These are phyloP conservation scores for Dothideomycetes sp. DNA, from an alignment of 2,329 filamentous ascomycete genomes.

Conservation along the genomic window DNA sequence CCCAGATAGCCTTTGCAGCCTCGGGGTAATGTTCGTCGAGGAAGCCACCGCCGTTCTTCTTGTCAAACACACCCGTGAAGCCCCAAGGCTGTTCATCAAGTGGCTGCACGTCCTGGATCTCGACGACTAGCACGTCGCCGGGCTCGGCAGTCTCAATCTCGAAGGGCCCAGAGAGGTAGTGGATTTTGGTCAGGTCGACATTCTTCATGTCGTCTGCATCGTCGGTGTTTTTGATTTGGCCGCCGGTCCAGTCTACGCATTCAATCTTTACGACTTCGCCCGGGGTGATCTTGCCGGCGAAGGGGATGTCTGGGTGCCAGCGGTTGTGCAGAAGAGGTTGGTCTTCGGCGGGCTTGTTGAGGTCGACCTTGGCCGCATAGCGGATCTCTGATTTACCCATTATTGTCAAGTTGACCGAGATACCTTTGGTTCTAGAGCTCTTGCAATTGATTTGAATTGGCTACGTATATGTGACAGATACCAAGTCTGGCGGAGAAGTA, in stretches of 20 bases:
- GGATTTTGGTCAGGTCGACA: conserved; percentile 72
- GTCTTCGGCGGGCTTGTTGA: conserved; percentile 59
- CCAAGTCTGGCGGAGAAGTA: no score
- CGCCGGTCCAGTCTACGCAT: conserved; percentile 65
- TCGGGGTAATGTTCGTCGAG: conserved; percentile 78
- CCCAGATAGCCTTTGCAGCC: conserved; percentile 66
- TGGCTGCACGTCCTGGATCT: conserved; percentile 89
- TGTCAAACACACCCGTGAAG: conserved; percentile 74
- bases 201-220: conserved; percentile 79
- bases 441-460: no score
- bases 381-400: conserved; percentile 51
- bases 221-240: conserved; percentile 83
- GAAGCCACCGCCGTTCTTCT: conserved; percentile 77
- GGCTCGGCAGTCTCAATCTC: conserved; percentile 76
- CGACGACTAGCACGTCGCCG: conserved; percentile 73
- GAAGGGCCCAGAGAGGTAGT: conserved; percentile 85
- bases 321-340: conserved; percentile 69
- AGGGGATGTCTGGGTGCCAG: conserved; percentile 87
- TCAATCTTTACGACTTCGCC: conserved; percentile 89
- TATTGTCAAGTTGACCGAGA: conserved; percentile 1
- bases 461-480: no score
- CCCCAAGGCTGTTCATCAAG: conserved; percentile 81
- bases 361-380: conserved; percentile 60
- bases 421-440: neutral
- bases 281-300: conserved; percentile 60